Evolutionary conservation across 2,329 filamentous ascomycete species (phyloP).

Genomic region (Cytospora piceae): DNA sequence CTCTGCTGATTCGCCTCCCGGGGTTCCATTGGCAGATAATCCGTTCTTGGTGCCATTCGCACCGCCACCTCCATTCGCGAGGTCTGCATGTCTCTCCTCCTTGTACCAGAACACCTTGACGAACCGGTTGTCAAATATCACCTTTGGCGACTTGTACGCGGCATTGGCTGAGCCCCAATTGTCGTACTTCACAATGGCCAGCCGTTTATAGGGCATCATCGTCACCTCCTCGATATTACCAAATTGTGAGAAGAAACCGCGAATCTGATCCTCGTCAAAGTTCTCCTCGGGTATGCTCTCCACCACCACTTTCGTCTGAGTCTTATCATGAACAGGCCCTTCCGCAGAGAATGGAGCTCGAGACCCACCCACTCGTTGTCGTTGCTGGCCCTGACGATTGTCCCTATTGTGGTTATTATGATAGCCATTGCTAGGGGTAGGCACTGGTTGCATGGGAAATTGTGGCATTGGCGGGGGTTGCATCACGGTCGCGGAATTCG

Average conservation of each 20-base stretch:
- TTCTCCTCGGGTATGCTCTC: conserved; percentile 77
- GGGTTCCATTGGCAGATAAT: conserved; percentile 32
- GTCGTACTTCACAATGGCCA: conserved; percentile 72
- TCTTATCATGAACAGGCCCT: conserved; percentile 64
- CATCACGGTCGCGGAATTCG: conserved; percentile 31
- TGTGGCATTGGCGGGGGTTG: conserved; percentile 26
- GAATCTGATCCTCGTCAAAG: conserved; percentile 67
- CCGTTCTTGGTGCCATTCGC: conserved; percentile 39
- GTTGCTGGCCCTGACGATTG: conserved; percentile 42
- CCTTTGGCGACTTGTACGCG: conserved; percentile 77
- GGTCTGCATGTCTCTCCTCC: conserved; percentile 47
- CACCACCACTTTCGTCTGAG: conserved; percentile 71
- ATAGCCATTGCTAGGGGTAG: conserved; percentile 33
- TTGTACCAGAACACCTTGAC: conserved; percentile 83
- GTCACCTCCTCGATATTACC: conserved; percentile 66
- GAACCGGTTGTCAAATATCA: conserved; percentile 83
- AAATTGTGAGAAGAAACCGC: conserved; percentile 72
- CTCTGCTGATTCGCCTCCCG: conserved; percentile 38
- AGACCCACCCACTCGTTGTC: conserved; percentile 38
- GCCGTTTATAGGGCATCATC: conserved; percentile 66
- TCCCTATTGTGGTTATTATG: conserved; percentile 38
- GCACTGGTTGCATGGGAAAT: background rate
- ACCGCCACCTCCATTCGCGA: conserved; percentile 37
- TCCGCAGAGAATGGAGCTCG: conserved; percentile 66
- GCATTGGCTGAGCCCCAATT: conserved; percentile 67